Evolutionary conservation across 2,329 filamentous ascomycete species (phyloP), one percentile per base, ranked within the genome.

Genomic region (Raffaelea ambrosiae): DNA sequence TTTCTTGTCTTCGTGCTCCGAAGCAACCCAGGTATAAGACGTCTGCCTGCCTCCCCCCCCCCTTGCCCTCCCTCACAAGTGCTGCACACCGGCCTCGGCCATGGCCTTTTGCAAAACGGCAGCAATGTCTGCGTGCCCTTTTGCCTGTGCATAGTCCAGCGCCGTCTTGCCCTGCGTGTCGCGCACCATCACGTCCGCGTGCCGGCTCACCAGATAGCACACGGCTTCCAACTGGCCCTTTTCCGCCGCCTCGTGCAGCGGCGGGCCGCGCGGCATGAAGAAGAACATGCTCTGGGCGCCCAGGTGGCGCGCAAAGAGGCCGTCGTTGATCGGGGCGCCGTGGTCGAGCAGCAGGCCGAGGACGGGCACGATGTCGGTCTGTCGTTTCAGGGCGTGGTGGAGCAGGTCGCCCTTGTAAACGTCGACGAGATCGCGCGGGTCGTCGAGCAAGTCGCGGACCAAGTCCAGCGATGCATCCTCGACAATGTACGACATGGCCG

Each of bases 301-400:
- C 21, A 11, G 33, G 21, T 29, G 35, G 22, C 16, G 33, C 16
- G 43, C 13, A 20, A 8, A 45, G 22, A 39, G 43, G 35, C 33
- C 23, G 5, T 26, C 33, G 43, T 45, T 45, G 43, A 45, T 45
- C 16, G 43, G 35, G 22, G 33, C 33, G 14, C 43, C 43, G 43
- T 45, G 43, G 35, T 45, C 43, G 33, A 45, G 43, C 20, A 45
- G 33, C 21, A 45, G 20, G 43, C 33, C 33, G 35, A 45, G 43
- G 14, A 45, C n/a, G 10, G 33, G 3, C 43, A 45, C 35, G 43
- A 45, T 29, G n/a, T n/a, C n/a, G n/a, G n/a, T n/a, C n/a, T n/a
- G n/a, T n/a, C n/a, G n/a, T n/a, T n/a, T n/a, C n/a, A n/a, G n/a
- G 20, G 43, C 35, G 22, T 45, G 35, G 43, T 39, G 22, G 2